These are phyloP conservation scores for Mycena sanguinolenta DNA, from an alignment of 768 basidiomycete species.

Conservation along the genomic window DNA sequence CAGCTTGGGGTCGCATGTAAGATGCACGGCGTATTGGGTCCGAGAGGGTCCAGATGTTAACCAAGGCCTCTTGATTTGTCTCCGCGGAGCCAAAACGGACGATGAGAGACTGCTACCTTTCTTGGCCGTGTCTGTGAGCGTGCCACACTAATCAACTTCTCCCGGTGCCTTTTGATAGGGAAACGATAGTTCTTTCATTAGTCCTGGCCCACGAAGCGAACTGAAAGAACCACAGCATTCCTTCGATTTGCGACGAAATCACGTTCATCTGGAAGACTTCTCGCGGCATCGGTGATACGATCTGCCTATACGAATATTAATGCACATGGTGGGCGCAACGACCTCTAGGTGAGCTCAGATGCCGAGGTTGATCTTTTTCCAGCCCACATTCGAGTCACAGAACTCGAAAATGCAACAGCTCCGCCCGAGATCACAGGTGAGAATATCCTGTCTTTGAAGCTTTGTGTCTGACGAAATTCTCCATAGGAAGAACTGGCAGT, in stretches of 20 bases:
- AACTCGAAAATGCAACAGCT: too few species aligned
- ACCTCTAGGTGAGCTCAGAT: too few species aligned
- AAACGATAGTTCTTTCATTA: conserved; percentile 2
- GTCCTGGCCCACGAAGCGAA: conserved; percentile 22
- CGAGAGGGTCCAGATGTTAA: conserved; percentile 25
- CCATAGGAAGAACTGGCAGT: too few species aligned
- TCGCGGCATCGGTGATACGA: too few species aligned
- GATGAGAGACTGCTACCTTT: conserved; percentile 10
- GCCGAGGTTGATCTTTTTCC: too few species aligned
- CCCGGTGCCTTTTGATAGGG: conserved; percentile 22
- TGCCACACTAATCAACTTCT: conserved; percentile 8
- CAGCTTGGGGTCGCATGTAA: conserved; percentile 13
- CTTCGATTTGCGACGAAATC: conserved; percentile 22
- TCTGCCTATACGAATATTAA: too few species aligned
- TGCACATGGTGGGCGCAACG: too few species aligned
- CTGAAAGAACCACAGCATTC: conserved; percentile 26
- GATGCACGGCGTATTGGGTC: conserved; percentile 25
- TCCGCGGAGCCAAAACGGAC: conserved; percentile 16
- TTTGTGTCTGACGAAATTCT: too few species aligned
- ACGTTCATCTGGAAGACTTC: conserved; percentile 8
- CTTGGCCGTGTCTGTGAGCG: not conserved
- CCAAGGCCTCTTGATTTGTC: conserved; percentile 4
- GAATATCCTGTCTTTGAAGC: too few species aligned
- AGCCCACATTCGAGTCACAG: too few species aligned
- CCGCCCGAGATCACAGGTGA: too few species aligned